These are phyloP conservation scores for Aureobasidium sp. DNA, from an alignment of 2,329 filamentous ascomycete genomes.

Conservation along the genomic window DNA sequence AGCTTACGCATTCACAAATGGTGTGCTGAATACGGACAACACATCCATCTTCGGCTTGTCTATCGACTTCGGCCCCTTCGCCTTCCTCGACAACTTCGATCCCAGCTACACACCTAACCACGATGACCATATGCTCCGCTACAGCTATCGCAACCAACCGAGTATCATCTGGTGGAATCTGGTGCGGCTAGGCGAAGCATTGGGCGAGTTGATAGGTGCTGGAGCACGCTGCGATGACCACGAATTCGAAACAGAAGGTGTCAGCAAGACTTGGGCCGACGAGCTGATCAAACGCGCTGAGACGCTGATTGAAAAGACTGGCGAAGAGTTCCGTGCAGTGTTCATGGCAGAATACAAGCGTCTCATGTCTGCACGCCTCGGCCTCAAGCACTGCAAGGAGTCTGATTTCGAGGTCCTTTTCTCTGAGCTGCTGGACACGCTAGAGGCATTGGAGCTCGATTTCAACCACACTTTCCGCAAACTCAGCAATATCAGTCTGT, in stretches of 20 bases:
- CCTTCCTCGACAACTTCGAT: slow-evolving; percentile 96
- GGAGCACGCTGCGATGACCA: slow-evolving; percentile 64
- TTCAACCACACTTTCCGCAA: slow-evolving; percentile 92
- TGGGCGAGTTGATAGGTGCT: slow-evolving; percentile 81
- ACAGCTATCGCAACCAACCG: slow-evolving; percentile 89
- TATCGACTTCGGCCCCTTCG: slow-evolving; percentile 93
- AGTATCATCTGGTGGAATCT: slow-evolving; percentile 99
- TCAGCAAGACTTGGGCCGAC: slow-evolving; percentile 60
- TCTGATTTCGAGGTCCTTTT: slow-evolving; percentile 75
- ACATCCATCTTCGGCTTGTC: slow-evolving; percentile 84
- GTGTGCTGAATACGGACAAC: slow-evolving; percentile 96
- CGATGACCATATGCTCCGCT: slow-evolving; percentile 80
- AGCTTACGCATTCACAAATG: slow-evolving; percentile 98
- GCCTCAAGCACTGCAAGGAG: slow-evolving; percentile 61
- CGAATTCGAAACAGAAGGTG: slow-evolving; percentile 64
- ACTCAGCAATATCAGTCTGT: slow-evolving; percentile 57
- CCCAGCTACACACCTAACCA: slow-evolving; percentile 94
- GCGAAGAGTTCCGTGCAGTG: slow-evolving; percentile 80
- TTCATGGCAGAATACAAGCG: slow-evolving; percentile 87
- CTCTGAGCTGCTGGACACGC: slow-evolving; percentile 70
- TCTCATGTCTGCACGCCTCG: slow-evolving; percentile 73
- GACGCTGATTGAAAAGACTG: slow-evolving; percentile 68
- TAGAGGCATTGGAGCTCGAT: slow-evolving; percentile 78
- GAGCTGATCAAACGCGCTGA: slow-evolving; percentile 74
- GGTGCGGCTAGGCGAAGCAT: slow-evolving; percentile 77